Conservation (phyloP, 208 protist genomes). For the Wallacemonas collosoma region DNA sequence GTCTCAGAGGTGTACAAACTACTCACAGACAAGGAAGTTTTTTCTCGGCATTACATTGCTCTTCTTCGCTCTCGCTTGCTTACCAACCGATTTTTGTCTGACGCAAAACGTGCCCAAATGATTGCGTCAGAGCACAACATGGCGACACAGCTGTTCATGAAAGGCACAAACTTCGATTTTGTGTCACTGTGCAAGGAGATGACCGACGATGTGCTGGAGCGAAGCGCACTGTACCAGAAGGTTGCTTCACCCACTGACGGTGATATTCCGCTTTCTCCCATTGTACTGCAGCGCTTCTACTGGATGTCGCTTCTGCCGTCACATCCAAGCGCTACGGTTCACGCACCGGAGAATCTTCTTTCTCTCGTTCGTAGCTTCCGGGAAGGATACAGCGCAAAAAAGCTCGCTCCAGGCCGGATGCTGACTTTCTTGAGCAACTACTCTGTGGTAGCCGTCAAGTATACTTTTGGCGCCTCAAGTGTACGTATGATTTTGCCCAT, state of each 20-base stretch:
- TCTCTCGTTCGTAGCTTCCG: neutral
- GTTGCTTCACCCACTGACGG: neutral
- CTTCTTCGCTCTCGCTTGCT: slow-evolving; percentile 43
- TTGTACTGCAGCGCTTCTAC: slow-evolving; percentile 10
- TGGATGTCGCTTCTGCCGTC: slow-evolving; percentile 1
- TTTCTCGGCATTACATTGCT: slow-evolving; percentile 33
- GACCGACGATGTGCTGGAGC: slow-evolving; percentile 33
- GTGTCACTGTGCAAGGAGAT: slow-evolving; percentile 43
- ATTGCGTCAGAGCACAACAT: slow-evolving; percentile 32
- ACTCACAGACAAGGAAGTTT: slow-evolving; percentile 44
- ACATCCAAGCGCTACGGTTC: neutral
- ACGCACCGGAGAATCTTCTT: neutral
- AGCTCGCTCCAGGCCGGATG: neutral
- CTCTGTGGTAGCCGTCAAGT: slow-evolving; percentile 1
- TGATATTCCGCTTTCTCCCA: neutral
- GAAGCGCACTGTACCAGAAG: neutral
- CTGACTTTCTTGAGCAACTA: neutral
- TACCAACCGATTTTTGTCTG: slow-evolving; percentile 25
- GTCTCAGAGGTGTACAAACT: slow-evolving; percentile 44
- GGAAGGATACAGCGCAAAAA: neutral
- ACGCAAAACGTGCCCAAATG: slow-evolving; percentile 5
- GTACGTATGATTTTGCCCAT: slow-evolving; percentile 3
- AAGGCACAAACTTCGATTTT: slow-evolving; percentile 52
- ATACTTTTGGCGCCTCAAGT: neutral
- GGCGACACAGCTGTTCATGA: slow-evolving; percentile 39